Base-by-base conservation (phyloP, 306 rosid species). In the Gynostemma pentaphyllum region DNA sequence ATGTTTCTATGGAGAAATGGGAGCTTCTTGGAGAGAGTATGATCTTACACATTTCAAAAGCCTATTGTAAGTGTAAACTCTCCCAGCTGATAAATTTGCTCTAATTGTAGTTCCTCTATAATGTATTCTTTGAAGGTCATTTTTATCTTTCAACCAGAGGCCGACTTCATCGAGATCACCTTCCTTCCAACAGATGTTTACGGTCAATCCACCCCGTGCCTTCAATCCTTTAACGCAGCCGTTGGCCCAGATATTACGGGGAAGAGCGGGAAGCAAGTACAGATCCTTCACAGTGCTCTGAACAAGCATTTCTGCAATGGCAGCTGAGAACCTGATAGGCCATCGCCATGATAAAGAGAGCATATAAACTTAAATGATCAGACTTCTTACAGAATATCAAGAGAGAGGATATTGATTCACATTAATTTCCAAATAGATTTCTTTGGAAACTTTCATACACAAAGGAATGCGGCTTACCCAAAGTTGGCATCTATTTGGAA, bases 401-500 rank as follows among this genome's bases (percentile, higher is more conserved):
- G 13, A 16, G 45, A 34, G 21, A 56, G 4, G 27, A 36, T 57
- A 32, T 34, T 18, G 42, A 18, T 18, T 57, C 29, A 16, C 19
- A 8, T 57, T 9, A 40, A 15, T 8, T 34, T 18, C 0, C 0
- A 9, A 28, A 18, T 28, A 24, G 22, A 16, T 23, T 56, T 34
- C 64, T 16, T 34, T 56, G n/a, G 28, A 9, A 44, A 63, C n/a
- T 32, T 55, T 9, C 11, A 60, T 18, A 28, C 41, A 44, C 5
- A 24, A 45, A 6, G 2, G 8, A 52, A 8, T 62, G 67, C 9
- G 51, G 61, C 86, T 75, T 80, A 86, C 98, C 94, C 98, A 44
- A 86, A 92, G 85, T 88, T 92, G 29, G 95, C 96, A 70, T 92
- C 98, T 65, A 92, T 92, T 75, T 92, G 98, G 81, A 92, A 92